Evolutionary conservation across 108 stramenopile genomes (phyloP), one percentile per base, ranked within the genome.

Genomic region (Ochromonas danica): DNA sequence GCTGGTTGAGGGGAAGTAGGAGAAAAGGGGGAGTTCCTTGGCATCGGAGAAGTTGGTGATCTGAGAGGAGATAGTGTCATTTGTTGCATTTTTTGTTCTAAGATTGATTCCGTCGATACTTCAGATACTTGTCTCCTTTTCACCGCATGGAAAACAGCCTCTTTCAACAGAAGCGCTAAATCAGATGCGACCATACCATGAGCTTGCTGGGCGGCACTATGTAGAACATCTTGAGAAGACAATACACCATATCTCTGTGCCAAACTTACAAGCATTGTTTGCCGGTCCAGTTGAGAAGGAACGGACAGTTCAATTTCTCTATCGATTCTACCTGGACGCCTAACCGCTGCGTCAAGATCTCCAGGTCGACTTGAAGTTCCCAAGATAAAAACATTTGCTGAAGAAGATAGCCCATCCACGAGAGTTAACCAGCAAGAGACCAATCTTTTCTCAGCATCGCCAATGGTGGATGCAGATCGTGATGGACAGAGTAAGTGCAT

Each of bases 181-280:
- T 86, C 86, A 3, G 86, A 84, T 10, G 84, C 86, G 0, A 86
- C 86, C 27, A 84, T 85, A 2, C 86, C 86, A 71, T 86, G 86
- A 14, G 86, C 82, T 22, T 71, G 65, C 17, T 39, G 42, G 39
- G 86, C 81, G 27, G 85, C 39, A 25, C n/a, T 38, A 39, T 39
- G 72, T 10, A 79, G 1, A n/a, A 27, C 30, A 3, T 0, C 33
- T 31, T 67, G 30, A 36, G 25, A 6, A 38, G 78, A 40, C 10
- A 70, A 17, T 79, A 65, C 78, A 39, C 78, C 82, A 0, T 78
- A 62, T n/a, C 36, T 28, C 40, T 43, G 71, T 43, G 81, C 81
- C 61, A 86, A 42, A 22, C 79, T 63, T 39, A 10, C 35, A 1
- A 87, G 43, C 33, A 80, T 79, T 22, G 82, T 72, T n/a, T 39